phyloP scores from a whole-genome alignment of 1,284 basidiomycete species.

The Ceratobasidium sp. region DNA sequence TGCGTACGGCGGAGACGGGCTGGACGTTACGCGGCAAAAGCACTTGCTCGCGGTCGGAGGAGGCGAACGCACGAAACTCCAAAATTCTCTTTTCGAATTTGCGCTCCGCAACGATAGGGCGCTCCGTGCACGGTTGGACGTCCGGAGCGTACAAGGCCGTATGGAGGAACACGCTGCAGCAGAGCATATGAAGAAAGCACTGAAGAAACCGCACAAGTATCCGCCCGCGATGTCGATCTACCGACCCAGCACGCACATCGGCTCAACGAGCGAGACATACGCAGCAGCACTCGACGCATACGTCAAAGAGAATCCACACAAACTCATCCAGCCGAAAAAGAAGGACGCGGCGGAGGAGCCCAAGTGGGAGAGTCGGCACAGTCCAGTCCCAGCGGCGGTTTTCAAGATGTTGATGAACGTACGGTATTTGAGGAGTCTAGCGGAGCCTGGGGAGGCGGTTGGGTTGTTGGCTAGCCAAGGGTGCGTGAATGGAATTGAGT shows the following conservation, averaged over 20 bases:
- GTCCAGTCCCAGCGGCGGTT: slow-evolving; percentile 65
- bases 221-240: slow-evolving; percentile 82
- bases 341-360: slow-evolving; percentile 53
- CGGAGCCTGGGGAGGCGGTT: slow-evolving; percentile 98
- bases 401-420: slow-evolving; percentile 88
- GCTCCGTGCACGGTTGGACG: slow-evolving; percentile 56
- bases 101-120: slow-evolving; percentile 88
- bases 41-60: slow-evolving; percentile 62
- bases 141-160: slow-evolving; percentile 11
- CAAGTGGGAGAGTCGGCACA: slow-evolving; percentile 56
- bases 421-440: slow-evolving; percentile 92
- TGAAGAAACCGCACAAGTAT: slow-evolving; percentile 77
- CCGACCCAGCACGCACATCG: slow-evolving; percentile 84
- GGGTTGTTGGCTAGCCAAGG: slow-evolving; percentile 98
- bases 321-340: slow-evolving; percentile 73
- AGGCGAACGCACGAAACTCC: slow-evolving; percentile 49
- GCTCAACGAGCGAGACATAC: slow-evolving; percentile 93
- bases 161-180: slow-evolving; percentile 77
- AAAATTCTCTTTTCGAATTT: slow-evolving; percentile 88
- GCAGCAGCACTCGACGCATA: slow-evolving; percentile 85
- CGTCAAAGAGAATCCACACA: slow-evolving; percentile 79
- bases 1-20: slow-evolving; percentile 94
- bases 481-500: slow-evolving; percentile 59
- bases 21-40: slow-evolving; percentile 97
- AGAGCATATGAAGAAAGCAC: slow-evolving; percentile 88